Evolutionary conservation across 2,329 filamentous ascomycete genomes (phyloP).

Genomic region (Aureobasidium leucospermi): DNA sequence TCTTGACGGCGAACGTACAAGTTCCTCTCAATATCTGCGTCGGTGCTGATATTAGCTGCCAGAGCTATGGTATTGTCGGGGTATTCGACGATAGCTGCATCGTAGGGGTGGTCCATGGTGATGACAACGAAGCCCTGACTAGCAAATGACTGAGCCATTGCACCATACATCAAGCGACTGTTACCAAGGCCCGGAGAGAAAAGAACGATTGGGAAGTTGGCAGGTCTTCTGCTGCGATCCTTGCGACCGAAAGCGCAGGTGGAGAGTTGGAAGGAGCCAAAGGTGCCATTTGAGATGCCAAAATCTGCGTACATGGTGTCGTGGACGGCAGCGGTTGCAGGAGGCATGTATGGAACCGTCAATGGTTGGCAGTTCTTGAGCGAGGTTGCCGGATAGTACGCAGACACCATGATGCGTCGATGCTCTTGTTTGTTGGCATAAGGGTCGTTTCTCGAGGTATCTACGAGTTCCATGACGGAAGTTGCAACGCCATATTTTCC

Average conservation of each 20-base stretch:
- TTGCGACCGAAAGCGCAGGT: slow-evolving; percentile 12
- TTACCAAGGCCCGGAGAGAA: slow-evolving; percentile 42
- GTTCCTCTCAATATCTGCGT: background rate
- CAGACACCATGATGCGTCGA: slow-evolving; percentile 14
- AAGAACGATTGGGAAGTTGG: background rate
- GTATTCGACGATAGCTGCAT: slow-evolving; percentile 41
- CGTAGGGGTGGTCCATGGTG: slow-evolving; percentile 44
- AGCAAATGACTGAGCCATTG: slow-evolving; percentile 39
- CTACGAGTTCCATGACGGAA: background rate
- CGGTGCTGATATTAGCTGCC: too few relatives aligned
- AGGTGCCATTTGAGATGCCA: slow-evolving; percentile 16
- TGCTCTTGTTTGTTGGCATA: background rate
- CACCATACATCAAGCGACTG: slow-evolving; percentile 38
- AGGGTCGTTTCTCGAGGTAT: background rate
- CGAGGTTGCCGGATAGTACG: slow-evolving; percentile 13
- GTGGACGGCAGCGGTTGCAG: slow-evolving; percentile 11
- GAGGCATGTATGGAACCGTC: slow-evolving; percentile 15
- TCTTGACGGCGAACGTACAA: background rate
- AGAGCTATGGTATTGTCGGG: too few relatives aligned
- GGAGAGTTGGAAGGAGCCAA: slow-evolving; percentile 12
- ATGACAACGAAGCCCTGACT: slow-evolving; percentile 42
- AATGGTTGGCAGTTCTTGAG: slow-evolving; percentile 3
- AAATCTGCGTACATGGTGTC: slow-evolving; percentile 3
- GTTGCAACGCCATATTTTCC: background rate
- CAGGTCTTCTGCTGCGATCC: slow-evolving; percentile 26